Evolutionary conservation across 2,329 filamentous ascomycete species (phyloP).

Genomic region (Cadophora sp.): DNA sequence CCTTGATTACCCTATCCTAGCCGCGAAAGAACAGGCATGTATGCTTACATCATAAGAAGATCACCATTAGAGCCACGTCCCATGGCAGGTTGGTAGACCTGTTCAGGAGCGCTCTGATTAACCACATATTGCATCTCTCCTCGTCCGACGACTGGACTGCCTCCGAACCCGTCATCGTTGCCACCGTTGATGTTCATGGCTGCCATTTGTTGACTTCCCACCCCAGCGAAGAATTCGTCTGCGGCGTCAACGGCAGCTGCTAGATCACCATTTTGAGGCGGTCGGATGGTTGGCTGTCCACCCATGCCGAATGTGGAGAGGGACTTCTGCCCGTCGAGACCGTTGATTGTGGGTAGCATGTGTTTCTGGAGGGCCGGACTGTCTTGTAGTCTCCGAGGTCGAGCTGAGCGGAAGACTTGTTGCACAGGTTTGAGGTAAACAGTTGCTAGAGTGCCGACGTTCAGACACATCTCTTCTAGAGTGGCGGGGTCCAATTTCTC

Average conservation of each 20-base stretch:
- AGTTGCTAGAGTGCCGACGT: slow-evolving; percentile 93
- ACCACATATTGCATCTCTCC: slow-evolving; percentile 71
- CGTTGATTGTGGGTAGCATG: slow-evolving; percentile 59
- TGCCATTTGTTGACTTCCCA: slow-evolving; percentile 77
- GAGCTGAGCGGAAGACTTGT: slow-evolving; percentile 90
- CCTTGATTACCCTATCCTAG: slow-evolving; percentile 6
- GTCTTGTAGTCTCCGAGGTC: slow-evolving; percentile 79
- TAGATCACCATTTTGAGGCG: slow-evolving; percentile 56
- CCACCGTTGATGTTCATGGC: slow-evolving; percentile 68
- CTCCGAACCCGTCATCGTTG: slow-evolving; percentile 69
- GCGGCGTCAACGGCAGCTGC: slow-evolving; percentile 81
- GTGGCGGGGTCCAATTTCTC: slow-evolving; percentile 92
- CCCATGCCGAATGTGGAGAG: slow-evolving; percentile 63
- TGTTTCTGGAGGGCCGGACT: slow-evolving; percentile 86
- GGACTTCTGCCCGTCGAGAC: slow-evolving; percentile 63
- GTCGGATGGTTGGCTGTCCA: slow-evolving; percentile 44
- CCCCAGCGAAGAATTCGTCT: slow-evolving; percentile 85
- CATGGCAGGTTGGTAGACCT: slow-evolving; percentile 73
- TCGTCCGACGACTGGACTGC: slow-evolving; percentile 54
- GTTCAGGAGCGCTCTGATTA: slow-evolving; percentile 81
- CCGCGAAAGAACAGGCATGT: background rate
- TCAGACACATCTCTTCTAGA: slow-evolving; percentile 95
- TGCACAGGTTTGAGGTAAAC: slow-evolving; percentile 98
- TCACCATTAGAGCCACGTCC: slow-evolving; percentile 73
- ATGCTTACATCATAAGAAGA: slow-evolving; percentile 66